A percentile compares a stretch with the other conserved stretches of the same genome.
Conservation (phyloP, 495 filamentous ascomycete species). For the Penicillium cinerascens region DNA sequence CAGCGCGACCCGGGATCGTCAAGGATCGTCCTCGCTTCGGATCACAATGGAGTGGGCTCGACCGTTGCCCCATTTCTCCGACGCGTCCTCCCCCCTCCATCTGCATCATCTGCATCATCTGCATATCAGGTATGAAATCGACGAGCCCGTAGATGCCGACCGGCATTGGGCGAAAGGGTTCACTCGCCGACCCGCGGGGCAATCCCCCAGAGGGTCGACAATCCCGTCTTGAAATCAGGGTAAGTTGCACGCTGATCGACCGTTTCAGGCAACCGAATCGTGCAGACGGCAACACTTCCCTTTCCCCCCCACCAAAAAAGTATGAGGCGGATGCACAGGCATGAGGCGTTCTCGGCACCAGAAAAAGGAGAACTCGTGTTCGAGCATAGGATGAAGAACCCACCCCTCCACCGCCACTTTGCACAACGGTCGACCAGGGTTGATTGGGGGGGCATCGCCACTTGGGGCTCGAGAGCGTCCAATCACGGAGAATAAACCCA, state of each 20-base stretch:
- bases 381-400: slow-evolving; percentile 1
- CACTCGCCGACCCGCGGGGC: not conserved
- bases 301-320: too few relatives aligned
- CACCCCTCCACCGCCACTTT: slow-evolving; percentile 12
- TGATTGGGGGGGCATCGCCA: slow-evolving; percentile 12
- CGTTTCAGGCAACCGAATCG: slow-evolving; percentile 26
- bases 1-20: slow-evolving; percentile 14
- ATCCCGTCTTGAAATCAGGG: not conserved
- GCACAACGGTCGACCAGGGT: slow-evolving; percentile 6
- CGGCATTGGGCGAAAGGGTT: slow-evolving; percentile 4
- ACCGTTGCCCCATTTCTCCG: slow-evolving; percentile 14
- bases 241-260: slow-evolving; percentile 19
- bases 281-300: not conserved
- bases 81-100: not conserved
- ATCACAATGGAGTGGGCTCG: slow-evolving; percentile 2
- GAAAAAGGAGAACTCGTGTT: slow-evolving; percentile 14
- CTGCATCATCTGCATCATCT: too few relatives aligned
- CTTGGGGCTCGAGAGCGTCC: slow-evolving; percentile 19
- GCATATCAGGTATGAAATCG: slow-evolving; percentile 2
- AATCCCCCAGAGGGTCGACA: not conserved
- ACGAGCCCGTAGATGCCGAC: slow-evolving; percentile 6
- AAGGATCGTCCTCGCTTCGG: slow-evolving; percentile 20
- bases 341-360: slow-evolving; percentile 1
- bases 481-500: slow-evolving; percentile 18
- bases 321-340: not conserved